Evolutionary conservation across 2,329 filamentous ascomycete species (phyloP).

Genomic region (Akanthomyces muscarius): DNA sequence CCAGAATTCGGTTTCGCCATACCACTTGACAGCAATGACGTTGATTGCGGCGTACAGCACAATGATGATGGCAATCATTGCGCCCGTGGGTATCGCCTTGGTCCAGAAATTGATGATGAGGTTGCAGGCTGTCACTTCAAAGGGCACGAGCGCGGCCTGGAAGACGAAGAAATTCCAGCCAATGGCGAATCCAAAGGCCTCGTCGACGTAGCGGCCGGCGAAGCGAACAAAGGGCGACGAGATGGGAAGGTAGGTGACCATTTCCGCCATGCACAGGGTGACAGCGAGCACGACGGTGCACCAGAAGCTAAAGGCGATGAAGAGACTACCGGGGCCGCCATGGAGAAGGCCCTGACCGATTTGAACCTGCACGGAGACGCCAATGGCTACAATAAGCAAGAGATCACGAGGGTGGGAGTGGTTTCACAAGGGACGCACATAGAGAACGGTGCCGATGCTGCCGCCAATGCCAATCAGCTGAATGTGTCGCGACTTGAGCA

Average conservation of each 20-base stretch:
- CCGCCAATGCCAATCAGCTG: slow-evolving; percentile 61
- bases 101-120: slow-evolving; percentile 62
- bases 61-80: slow-evolving; percentile 54
- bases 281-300: slow-evolving; percentile 58
- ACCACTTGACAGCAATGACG: slow-evolving; percentile 68
- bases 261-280: slow-evolving; percentile 64
- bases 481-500: slow-evolving; percentile 53
- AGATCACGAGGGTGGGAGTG: slow-evolving; percentile 10
- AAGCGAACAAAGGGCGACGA: slow-evolving; percentile 77
- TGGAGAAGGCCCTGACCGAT: slow-evolving; percentile 56
- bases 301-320: slow-evolving; percentile 59
- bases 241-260: slow-evolving; percentile 73
- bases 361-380: slow-evolving; percentile 36
- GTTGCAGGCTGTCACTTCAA: slow-evolving; percentile 63
- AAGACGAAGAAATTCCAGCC: slow-evolving; percentile 74
- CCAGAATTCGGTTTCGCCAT: slow-evolving; percentile 75
- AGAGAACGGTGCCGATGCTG: slow-evolving; percentile 60
- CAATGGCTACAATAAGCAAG: slow-evolving; percentile 20
- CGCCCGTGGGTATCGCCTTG: slow-evolving; percentile 54
- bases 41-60: slow-evolving; percentile 56
- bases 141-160: slow-evolving; percentile 63
- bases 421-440: slow-evolving; percentile 34
- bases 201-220: slow-evolving; percentile 70
- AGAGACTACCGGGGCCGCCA: slow-evolving; percentile 55
- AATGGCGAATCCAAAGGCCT: slow-evolving; percentile 68